Base-by-base conservation (phyloP, 2,329 filamentous ascomycete genomes). In the Akanthomyces dipterigenus region DNA sequence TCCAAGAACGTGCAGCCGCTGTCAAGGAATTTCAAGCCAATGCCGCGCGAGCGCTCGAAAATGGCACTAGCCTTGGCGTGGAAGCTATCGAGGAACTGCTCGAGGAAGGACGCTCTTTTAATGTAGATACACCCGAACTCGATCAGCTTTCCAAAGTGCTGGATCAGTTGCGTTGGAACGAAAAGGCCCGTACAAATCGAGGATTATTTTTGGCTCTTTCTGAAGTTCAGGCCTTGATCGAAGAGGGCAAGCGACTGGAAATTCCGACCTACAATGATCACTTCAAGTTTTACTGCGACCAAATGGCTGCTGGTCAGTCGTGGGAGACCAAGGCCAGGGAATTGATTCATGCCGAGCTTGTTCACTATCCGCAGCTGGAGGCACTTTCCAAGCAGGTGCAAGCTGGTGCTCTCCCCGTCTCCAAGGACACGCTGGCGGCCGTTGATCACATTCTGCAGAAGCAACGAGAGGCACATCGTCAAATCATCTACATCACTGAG, bases 321-420 rank as follows among this genome's bases (percentile, higher is more conserved):
- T 99, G 95, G 95, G 95, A 98, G 76, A 82, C 85, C 53, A 98
- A 97, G 74, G 93, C 92, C 2, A 89, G 90, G 68, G 93, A 99
- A 72, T 80, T 99, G 58, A 96, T 98, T 76, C 84, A 87, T n/a
- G 92, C 92, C 9, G 93, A 98, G 69, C 82, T 88, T 46, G 88
- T 98, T 12, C 92, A 98, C 74, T 98, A 96, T 69, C 90, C 93
- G 58, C 95, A 99, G 71, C 83, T 99, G 1, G 95, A 98, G 73
- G 91, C 93, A 0, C 79, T 99, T 6, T 96, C 92, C 1, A 85
- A 86, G 55, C 93, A 98, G 75, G 93, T 93, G 1, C 77, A 82
- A 62, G 80, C 72, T 31, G 82, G 86, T 38, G 82, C 82, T 5
- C 80, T 97, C 20, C 93, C 95, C 0, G 93, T 98, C 22, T 89